These are phyloP conservation scores for Eucalyptus regnans DNA, from an alignment of 345 rosid species.

Conservation along the genomic window DNA sequence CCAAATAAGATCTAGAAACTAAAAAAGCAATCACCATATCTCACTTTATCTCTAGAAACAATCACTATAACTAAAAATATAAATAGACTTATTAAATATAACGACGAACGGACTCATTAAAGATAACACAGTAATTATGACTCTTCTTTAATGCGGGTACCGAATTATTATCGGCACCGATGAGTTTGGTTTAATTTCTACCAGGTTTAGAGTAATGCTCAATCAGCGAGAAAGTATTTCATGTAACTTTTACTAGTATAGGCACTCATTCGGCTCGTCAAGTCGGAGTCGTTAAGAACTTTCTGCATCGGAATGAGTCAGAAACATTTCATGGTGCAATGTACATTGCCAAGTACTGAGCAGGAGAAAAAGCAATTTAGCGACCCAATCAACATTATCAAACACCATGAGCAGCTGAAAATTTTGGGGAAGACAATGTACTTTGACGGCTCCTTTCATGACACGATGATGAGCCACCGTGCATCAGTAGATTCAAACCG, in stretches of 20 bases:
- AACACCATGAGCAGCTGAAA: background rate
- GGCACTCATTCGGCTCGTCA: background rate
- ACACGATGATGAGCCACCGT: background rate
- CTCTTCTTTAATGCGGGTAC: too few relatives aligned
- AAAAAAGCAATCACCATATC: too few relatives aligned
- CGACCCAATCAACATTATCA: background rate
- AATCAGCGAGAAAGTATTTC: background rate
- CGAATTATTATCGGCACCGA: too few relatives aligned
- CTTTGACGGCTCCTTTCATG: background rate
- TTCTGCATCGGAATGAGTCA: background rate
- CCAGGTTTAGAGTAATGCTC: background rate
- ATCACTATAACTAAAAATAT: too few relatives aligned
- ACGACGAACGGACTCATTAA: rapidly evolving
- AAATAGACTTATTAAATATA: too few relatives aligned
- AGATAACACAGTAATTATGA: too few relatives aligned
- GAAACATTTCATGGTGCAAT: background rate
- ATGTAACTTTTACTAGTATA: background rate
- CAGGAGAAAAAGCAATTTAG: background rate
- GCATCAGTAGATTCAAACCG: background rate
- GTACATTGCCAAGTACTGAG: background rate
- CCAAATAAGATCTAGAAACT: too few relatives aligned
- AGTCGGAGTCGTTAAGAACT: background rate
- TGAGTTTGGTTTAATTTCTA: too few relatives aligned
- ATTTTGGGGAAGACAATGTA: background rate
- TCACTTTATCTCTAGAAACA: too few relatives aligned